Percentiles rank a stretch among this genome's conserved stretches.
These are phyloP conservation scores for Pseudocercospora ulei DNA, from an alignment of 2,329 filamentous ascomycete genomes.

Conservation along the genomic window DNA sequence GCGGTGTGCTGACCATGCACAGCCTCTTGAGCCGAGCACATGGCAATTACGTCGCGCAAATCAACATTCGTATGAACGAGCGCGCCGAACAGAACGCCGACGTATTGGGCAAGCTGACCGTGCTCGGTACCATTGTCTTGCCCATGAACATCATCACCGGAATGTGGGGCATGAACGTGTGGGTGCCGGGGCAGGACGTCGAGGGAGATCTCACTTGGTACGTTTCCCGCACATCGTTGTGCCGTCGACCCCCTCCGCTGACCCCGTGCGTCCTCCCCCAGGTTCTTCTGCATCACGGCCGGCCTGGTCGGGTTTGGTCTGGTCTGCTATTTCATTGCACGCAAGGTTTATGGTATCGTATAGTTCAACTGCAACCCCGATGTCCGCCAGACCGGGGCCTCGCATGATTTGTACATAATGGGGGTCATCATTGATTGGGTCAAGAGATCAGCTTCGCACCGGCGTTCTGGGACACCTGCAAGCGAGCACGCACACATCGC, in stretches of 20 bases:
- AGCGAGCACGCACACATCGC: no score
- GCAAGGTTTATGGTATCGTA: constrained; percentile 72
- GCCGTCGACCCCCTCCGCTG: constrained; percentile 20
- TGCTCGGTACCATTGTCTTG: constrained; percentile 89
- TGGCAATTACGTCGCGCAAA: constrained; percentile 96
- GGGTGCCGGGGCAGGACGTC: constrained; percentile 73
- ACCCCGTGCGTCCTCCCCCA: constrained; percentile 23
- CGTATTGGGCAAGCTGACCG: constrained; percentile 86
- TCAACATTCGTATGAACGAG: constrained; percentile 98
- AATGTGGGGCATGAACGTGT: constrained; percentile 89
- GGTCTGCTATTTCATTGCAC: constrained; percentile 69
- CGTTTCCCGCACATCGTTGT: no score
- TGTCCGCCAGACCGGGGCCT: no score
- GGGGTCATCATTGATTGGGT: no score
- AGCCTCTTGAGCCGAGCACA: constrained; percentile 86
- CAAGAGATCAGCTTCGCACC: no score
- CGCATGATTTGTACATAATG: no score
- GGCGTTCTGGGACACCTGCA: no score
- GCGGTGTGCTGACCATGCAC: constrained; percentile 19
- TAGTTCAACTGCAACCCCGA: no score
- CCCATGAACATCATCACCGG: constrained; percentile 99
- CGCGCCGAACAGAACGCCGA: constrained; percentile 92
- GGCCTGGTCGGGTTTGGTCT: constrained; percentile 70
- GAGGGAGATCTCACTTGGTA: constrained; percentile 51
- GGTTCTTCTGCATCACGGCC: constrained; percentile 54